phyloP scores from a whole-genome alignment of 1,139 yeast species.

The Yamadazyma triangularis region DNA sequence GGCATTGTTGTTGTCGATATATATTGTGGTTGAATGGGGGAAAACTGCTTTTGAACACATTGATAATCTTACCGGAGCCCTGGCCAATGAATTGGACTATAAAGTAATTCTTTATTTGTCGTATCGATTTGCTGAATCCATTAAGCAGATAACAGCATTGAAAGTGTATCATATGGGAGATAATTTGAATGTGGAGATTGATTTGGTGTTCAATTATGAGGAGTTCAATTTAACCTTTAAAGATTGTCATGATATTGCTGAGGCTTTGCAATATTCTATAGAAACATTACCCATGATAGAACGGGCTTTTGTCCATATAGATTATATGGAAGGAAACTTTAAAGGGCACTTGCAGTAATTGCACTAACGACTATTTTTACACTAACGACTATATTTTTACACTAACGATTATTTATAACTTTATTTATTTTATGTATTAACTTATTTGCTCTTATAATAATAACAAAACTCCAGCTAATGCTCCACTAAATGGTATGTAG shows the following conservation, averaged over 20 bases:
- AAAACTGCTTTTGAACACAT: conserved; percentile 66
- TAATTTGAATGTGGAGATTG: conserved; percentile 71
- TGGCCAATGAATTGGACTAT: conserved; percentile 59
- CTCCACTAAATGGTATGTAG: too few species aligned
- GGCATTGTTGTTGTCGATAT: conserved; percentile 58
- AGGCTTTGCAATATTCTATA: conserved; percentile 73
- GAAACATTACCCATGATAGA: conserved; percentile 76
- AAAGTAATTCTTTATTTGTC: conserved; percentile 66
- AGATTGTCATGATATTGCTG: conserved; percentile 79
- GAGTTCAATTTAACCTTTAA: conserved; percentile 45
- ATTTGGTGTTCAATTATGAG: conserved; percentile 49
- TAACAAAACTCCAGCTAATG: too few species aligned
- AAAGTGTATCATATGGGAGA: conserved; percentile 81
- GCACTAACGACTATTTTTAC: too few species aligned
- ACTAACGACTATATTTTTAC: too few species aligned
- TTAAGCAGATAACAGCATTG: conserved; percentile 60
- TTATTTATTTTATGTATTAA: too few species aligned
- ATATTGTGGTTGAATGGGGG: conserved; percentile 64
- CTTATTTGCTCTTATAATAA: too few species aligned
- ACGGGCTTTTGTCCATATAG: conserved; percentile 78
- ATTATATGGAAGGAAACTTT: conserved; percentile 56
- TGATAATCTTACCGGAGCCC: conserved; percentile 70
- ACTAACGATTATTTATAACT: too few species aligned
- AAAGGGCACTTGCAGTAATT: conserved; percentile 37
- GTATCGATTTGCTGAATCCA: conserved; percentile 64